These are phyloP conservation scores for Metschnikowia chrysomelidarum DNA, from an alignment of 805 yeast species.

Conservation along the genomic window DNA sequence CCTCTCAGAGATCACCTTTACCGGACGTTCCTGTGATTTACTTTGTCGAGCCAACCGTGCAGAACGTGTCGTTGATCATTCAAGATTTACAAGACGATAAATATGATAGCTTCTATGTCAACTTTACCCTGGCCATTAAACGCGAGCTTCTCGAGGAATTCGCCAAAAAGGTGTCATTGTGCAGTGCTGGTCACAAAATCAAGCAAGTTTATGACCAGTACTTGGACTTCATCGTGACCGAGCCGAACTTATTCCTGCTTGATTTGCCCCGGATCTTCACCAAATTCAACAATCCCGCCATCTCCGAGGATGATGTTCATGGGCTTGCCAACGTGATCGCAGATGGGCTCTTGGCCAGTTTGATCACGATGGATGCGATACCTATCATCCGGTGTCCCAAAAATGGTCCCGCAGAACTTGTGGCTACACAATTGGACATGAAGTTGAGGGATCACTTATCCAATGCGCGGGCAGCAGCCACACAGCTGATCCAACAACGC, in stretches of 20 bases:
- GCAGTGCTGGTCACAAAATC: slow-evolving; percentile 68
- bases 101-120: slow-evolving; percentile 77
- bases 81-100: slow-evolving; percentile 71
- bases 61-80: slow-evolving; percentile 66
- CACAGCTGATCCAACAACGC: slow-evolving; percentile 45
- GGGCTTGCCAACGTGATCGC: slow-evolving; percentile 67
- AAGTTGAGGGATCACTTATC: slow-evolving; percentile 82
- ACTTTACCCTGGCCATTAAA: slow-evolving; percentile 77
- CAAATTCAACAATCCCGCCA: slow-evolving; percentile 63
- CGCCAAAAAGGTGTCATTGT: slow-evolving; percentile 74
- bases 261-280: slow-evolving; percentile 67
- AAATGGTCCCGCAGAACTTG: slow-evolving; percentile 94
- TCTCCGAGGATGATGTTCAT: slow-evolving; percentile 75
- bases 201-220: slow-evolving; percentile 94
- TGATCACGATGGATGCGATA: slow-evolving; percentile 72
- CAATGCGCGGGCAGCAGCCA: slow-evolving; percentile 47
- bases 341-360: slow-evolving; percentile 73
- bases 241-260: slow-evolving; percentile 83
- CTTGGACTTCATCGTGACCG: slow-evolving; percentile 87
- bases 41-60: slow-evolving; percentile 83
- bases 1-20: slow-evolving; percentile 70
- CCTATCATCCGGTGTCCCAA: slow-evolving; percentile 90
- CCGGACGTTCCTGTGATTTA: slow-evolving; percentile 95
- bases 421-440: slow-evolving; percentile 82
- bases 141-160: slow-evolving; percentile 83